Base-by-base conservation (phyloP, 1,284 basidiomycete genomes). In the Moniliella sp. region DNA sequence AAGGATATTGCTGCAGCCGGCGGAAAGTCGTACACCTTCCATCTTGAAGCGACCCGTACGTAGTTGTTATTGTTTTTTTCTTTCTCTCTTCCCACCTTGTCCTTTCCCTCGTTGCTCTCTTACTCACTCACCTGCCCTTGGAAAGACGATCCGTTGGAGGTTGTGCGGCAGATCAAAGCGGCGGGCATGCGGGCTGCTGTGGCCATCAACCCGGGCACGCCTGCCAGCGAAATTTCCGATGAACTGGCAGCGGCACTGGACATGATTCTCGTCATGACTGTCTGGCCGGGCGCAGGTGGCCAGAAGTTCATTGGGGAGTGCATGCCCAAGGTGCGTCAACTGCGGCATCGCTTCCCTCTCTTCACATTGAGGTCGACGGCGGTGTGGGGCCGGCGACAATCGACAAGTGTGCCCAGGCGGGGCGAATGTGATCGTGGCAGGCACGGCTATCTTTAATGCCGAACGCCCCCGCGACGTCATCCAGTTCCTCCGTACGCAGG, bases 381-480 rank as follows among this genome's bases (percentile, higher is more conserved):
- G 91, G 91, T 23, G 80, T 99, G 11, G 78, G 82, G 4, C 79
- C 81, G 4, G 78, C 77, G 48, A 97, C 84, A 7, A 74, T 93
- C 39, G 77, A 73, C 50, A 68, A 70, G 34, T 97, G 91, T 52
- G 86, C 88, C 2, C 66, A 82, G 40, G 88, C 88, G 28, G 84
- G 83, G 42, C 83, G 59, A 99, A 99, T 57, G 84, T 99, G 42
- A 83, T 97, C 43, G 91, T 99, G 9, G 88, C 91, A 5, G 91
- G 91, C 12, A 94, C 84, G 5, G 86, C 91, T 9, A 78, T 97
- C 47, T 97, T 97, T 57, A 74, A 72, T 29, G 74, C 84, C 11
- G 61, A 71, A 12, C 68, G 76, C 46, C 80, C 91, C 0, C 75
- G 76, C 39, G 48, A 57, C 16, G 56, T 59, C 13, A 57, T 59